Evolutionary conservation across 108 stramenopile species (phyloP).

Genomic region (Fistulifera solaris): DNA sequence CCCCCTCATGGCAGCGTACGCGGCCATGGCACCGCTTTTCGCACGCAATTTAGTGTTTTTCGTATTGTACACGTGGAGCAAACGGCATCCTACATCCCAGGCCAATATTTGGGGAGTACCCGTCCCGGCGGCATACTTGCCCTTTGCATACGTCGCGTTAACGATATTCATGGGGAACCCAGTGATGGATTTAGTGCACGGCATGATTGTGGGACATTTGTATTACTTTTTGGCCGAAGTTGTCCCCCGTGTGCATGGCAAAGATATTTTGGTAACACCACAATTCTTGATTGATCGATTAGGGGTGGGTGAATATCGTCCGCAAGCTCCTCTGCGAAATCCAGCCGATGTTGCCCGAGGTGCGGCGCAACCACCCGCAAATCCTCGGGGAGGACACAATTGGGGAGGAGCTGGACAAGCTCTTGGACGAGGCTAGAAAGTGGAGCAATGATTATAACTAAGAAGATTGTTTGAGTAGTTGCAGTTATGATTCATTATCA

Average conservation of each 20-base stretch:
- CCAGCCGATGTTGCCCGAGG: conserved; percentile 1
- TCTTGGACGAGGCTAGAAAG: conserved; percentile 19
- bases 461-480: no score
- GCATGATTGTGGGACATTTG: conserved; percentile 70
- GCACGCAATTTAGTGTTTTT: conserved; percentile 58
- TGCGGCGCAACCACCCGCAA: conserved; percentile 4
- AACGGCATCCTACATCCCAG: conserved; percentile 64
- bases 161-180: conserved; percentile 64
- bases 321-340: conserved; percentile 16
- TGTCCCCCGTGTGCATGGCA: conserved; percentile 72
- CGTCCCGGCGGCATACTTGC: conserved; percentile 68
- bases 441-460: no score
- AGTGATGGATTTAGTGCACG: conserved; percentile 56
- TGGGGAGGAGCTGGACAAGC: conserved; percentile 34
- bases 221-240: conserved; percentile 89
- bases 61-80: conserved; percentile 81
- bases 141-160: conserved; percentile 73
- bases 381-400: conserved; percentile 15
- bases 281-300: conserved; percentile 73
- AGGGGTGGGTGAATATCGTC: conserved; percentile 72
- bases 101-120: conserved; percentile 85
- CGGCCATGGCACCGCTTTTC: conserved; percentile 44
- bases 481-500: no score
- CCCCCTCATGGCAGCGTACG: conserved; percentile 35
- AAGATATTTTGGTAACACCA: conserved; percentile 73